These are phyloP conservation scores for Ceratocystis cubensis DNA, from an alignment of 2,329 filamentous ascomycete genomes.

Conservation along the genomic window DNA sequence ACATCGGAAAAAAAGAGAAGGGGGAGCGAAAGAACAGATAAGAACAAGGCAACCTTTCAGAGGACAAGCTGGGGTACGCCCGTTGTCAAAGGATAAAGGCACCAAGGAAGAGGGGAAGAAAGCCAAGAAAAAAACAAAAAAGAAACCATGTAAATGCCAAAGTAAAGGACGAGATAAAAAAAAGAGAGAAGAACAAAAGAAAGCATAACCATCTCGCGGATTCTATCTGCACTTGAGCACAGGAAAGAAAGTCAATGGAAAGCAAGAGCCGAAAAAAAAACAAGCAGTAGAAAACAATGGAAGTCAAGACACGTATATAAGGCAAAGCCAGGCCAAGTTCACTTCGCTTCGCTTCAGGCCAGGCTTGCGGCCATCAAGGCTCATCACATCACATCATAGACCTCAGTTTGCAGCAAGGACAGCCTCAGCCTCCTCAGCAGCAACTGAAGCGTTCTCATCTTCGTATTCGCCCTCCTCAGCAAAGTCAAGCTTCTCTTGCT, in stretches of 20 bases:
- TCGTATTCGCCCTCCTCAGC: slow-evolving; percentile 32
- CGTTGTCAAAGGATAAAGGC: too few species aligned
- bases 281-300: not conserved
- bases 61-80: too few species aligned
- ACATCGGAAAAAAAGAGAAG: not conserved
- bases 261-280: not conserved
- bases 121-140: slow-evolving; percentile 7
- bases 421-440: slow-evolving; percentile 20
- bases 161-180: slow-evolving; percentile 17
- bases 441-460: slow-evolving; percentile 34
- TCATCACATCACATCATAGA: not conserved
- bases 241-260: not conserved
- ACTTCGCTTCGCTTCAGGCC: too few species aligned
- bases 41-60: not conserved
- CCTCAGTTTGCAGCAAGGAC: slow-evolving; percentile 19
- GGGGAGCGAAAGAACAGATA: not conserved
- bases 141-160: slow-evolving; percentile 21
- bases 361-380: not conserved
- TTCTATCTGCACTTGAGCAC: too few species aligned
- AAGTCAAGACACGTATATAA: slow-evolving; percentile 12
- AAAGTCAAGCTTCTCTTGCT: slow-evolving; percentile 73
- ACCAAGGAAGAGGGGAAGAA: too few species aligned
- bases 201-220: not conserved
- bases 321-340: not conserved
- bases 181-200: slow-evolving; percentile 11